Evolutionary conservation across 495 filamentous ascomycete species (phyloP).

Genomic region (Daldinia concentrica): DNA sequence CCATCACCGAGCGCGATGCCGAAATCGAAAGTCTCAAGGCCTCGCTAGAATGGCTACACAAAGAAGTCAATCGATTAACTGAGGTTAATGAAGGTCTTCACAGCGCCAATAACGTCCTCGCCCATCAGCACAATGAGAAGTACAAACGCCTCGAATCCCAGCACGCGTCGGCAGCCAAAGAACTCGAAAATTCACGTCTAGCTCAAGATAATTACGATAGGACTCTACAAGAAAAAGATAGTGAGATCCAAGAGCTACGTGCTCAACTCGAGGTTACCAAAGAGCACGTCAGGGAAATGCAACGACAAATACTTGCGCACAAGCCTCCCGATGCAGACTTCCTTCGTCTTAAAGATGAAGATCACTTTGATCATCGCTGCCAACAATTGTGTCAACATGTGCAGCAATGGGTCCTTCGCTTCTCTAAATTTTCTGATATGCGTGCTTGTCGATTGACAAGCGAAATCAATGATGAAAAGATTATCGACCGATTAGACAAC

Average conservation of each 20-base stretch:
- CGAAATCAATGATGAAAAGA: slow-evolving; percentile 86
- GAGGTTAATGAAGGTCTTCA: slow-evolving; percentile 78
- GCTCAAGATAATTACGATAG: slow-evolving; percentile 67
- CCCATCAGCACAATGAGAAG: slow-evolving; percentile 71
- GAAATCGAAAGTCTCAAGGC: slow-evolving; percentile 83
- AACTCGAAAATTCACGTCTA: slow-evolving; percentile 69
- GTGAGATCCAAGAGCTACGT: slow-evolving; percentile 78
- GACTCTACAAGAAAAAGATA: slow-evolving; percentile 81
- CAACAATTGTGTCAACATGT: slow-evolving; percentile 92
- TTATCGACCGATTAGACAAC: slow-evolving; percentile 91
- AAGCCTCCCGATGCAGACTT: slow-evolving; percentile 74
- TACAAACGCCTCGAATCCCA: slow-evolving; percentile 68
- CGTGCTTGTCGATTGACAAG: slow-evolving; percentile 80
- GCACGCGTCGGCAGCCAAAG: slow-evolving; percentile 61
- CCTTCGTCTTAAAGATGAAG: slow-evolving; percentile 83
- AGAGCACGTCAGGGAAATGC: slow-evolving; percentile 80
- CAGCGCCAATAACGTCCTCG: slow-evolving; percentile 73
- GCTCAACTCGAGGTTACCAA: slow-evolving; percentile 79
- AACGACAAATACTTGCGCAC: slow-evolving; percentile 79
- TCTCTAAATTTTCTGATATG: slow-evolving; percentile 94
- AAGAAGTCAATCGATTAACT: slow-evolving; percentile 77
- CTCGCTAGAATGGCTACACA: slow-evolving; percentile 79
- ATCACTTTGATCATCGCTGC: slow-evolving; percentile 94
- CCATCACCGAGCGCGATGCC: slow-evolving; percentile 71
- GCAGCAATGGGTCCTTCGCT: slow-evolving; percentile 94